Conservation (phyloP, 768 basidiomycete genomes). For the Boletus fagicola region DNA sequence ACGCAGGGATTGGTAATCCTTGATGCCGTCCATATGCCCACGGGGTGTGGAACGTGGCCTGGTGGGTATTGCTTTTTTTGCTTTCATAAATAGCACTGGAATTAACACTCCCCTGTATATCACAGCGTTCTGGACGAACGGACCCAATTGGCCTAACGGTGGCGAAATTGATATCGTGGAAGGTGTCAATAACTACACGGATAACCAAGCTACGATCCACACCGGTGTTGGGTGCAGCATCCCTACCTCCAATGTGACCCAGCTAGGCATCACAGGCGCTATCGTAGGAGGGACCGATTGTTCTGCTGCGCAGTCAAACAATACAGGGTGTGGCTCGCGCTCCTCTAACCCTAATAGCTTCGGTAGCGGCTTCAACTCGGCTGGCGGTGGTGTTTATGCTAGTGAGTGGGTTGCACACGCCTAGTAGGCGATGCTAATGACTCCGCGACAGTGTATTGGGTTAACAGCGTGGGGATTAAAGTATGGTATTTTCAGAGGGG, state of each 20-base stretch:
- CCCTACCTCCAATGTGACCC: slow-evolving; percentile 43
- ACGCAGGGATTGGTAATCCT: slow-evolving; percentile 72
- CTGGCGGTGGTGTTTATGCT: slow-evolving; percentile 85
- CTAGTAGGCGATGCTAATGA: not conserved
- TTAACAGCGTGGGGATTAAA: slow-evolving; percentile 70
- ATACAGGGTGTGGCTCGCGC: slow-evolving; percentile 81
- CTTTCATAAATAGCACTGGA: not conserved
- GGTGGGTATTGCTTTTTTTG: slow-evolving; percentile 25
- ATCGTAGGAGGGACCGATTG: slow-evolving; percentile 74
- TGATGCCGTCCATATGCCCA: slow-evolving; percentile 87
- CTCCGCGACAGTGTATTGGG: slow-evolving; percentile 17
- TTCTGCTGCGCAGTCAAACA: slow-evolving; percentile 63
- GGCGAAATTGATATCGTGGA: slow-evolving; percentile 88
- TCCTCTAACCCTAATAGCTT: slow-evolving; percentile 61
- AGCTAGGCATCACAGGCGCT: slow-evolving; percentile 57
- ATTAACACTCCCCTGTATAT: not conserved
- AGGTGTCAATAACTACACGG: slow-evolving; percentile 77
- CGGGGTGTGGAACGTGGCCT: slow-evolving; percentile 88
- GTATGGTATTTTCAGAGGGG: slow-evolving; percentile 80
- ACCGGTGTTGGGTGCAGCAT: slow-evolving; percentile 71
- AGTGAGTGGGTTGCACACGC: slow-evolving; percentile 49
- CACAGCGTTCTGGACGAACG: slow-evolving; percentile 50
- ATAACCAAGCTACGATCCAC: slow-evolving; percentile 82
- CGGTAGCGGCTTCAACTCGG: slow-evolving; percentile 84
- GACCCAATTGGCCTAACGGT: slow-evolving; percentile 43